These are phyloP conservation scores for Yarrowia sp. DNA, from an alignment of 805 yeast genomes.

Conservation along the genomic window DNA sequence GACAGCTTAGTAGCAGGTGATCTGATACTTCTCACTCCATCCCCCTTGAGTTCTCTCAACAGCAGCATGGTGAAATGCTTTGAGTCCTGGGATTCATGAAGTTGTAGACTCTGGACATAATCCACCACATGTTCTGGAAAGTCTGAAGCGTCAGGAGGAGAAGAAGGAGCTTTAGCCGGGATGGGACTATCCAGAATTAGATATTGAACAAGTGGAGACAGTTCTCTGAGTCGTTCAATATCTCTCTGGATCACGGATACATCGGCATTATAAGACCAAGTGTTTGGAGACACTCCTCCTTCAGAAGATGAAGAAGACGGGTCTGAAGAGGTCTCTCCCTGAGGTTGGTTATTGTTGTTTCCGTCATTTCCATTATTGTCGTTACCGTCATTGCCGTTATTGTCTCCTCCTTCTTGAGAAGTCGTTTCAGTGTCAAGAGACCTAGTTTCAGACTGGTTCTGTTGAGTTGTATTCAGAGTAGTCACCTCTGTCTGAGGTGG, in stretches of 20 bases:
- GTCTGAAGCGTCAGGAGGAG: not conserved
- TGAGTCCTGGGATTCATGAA: not conserved
- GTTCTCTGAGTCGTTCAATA: not conserved
- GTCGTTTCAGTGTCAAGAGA: too few species aligned
- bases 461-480: not conserved
- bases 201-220: slow-evolving; percentile 7
- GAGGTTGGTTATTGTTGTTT: not conserved
- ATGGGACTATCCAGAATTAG: slow-evolving; percentile 9
- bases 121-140: slow-evolving; percentile 4
- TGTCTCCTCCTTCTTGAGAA: not conserved
- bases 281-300: not conserved
- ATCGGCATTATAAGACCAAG: too few species aligned
- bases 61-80: not conserved
- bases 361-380: not conserved
- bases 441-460: not conserved
- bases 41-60: slow-evolving; percentile 9
- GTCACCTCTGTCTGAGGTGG: not conserved
- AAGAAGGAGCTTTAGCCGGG: not conserved
- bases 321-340: not conserved
- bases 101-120: not conserved
- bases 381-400: not conserved
- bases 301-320: not conserved
- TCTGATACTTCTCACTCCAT: slow-evolving; percentile 1
- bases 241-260: not conserved
- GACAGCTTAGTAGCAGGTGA: not conserved